Conservation (phyloP, 176 grass and related monocot species). For the Echinochloa phyllopogon region DNA sequence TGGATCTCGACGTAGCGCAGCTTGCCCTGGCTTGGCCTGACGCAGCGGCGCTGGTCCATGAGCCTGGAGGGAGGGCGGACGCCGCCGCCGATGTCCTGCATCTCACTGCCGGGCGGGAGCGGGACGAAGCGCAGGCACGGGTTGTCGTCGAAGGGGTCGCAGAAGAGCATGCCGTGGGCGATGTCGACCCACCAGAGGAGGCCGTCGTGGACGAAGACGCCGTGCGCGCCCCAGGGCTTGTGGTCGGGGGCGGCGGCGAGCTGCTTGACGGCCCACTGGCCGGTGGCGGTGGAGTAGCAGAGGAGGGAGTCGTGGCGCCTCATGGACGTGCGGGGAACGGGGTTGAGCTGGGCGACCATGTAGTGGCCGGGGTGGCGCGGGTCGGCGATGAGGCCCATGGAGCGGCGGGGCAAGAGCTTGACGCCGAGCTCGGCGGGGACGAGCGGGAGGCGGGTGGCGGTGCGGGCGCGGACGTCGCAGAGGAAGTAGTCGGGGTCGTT, state of each 20-base stretch:
- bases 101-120: background rate
- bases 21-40: background rate
- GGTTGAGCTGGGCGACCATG: slow-evolving; percentile 14
- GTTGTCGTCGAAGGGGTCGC: slow-evolving; percentile 19
- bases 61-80: background rate
- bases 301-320: background rate
- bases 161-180: background rate
- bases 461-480: background rate
- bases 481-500: background rate
- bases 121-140: background rate
- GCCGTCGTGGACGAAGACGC: background rate
- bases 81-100: background rate
- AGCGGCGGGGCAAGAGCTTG: background rate
- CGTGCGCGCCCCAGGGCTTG: background rate
- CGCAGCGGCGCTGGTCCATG: background rate
- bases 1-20: slow-evolving; percentile 20
- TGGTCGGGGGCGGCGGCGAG: background rate
- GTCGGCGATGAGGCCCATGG: background rate
- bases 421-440: background rate
- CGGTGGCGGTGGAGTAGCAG: slow-evolving; percentile 1
- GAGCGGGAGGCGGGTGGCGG: background rate
- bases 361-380: background rate
- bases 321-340: too few relatives aligned
- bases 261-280: background rate
- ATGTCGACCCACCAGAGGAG: slow-evolving; percentile 35